phyloP scores from a whole-genome alignment of 495 filamentous ascomycete species.

The Talaromyces thailandensis region DNA sequence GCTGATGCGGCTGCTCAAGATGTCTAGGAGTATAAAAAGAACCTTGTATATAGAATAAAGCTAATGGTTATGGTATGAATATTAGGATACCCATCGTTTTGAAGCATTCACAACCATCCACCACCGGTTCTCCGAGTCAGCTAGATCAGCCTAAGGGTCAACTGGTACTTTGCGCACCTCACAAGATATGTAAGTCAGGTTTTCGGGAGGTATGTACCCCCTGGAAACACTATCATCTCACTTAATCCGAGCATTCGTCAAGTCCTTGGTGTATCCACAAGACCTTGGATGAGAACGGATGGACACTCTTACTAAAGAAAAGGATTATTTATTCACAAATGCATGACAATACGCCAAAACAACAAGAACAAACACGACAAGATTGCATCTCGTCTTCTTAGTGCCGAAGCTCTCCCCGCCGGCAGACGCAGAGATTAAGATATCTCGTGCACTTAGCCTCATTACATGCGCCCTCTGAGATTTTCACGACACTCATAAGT shows the following conservation, averaged over 20 bases:
- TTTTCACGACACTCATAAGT: too few species aligned
- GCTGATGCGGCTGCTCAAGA: constrained; percentile 30
- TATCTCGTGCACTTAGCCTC: too few species aligned
- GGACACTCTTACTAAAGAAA: background rate
- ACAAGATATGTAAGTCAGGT: background rate
- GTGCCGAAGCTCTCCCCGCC: too few species aligned
- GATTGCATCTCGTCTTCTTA: too few species aligned
- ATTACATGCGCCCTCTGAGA: too few species aligned
- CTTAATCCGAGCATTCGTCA: background rate
- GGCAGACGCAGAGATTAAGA: too few species aligned
- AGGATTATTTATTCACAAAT: background rate
- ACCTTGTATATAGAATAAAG: background rate
- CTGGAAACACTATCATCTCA: background rate
- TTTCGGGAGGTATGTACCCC: background rate
- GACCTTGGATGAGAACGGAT: background rate
- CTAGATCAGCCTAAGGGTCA: background rate
- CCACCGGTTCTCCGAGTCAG: background rate
- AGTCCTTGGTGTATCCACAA: background rate
- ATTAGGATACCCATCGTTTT: background rate
- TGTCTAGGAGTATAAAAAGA: background rate
- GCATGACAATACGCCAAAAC: background rate
- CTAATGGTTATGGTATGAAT: background rate
- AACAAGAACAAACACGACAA: too few species aligned
- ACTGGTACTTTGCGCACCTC: too few species aligned
- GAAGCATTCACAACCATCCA: background rate